These are phyloP conservation scores for Pluteus cervinus DNA, from an alignment of 768 basidiomycete species.

Conservation along the genomic window DNA sequence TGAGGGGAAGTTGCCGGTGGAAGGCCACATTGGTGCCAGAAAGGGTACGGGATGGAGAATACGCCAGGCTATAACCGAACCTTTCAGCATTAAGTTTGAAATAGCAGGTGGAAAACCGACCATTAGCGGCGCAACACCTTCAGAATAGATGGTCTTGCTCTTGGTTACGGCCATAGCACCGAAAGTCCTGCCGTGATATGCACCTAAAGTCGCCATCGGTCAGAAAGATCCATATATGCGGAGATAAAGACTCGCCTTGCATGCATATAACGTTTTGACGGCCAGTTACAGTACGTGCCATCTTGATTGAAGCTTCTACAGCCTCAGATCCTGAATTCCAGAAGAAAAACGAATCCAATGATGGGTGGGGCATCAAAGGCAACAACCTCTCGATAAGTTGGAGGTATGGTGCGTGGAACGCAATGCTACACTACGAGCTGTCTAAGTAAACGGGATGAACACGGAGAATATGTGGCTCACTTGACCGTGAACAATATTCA, in stretches of 20 bases:
- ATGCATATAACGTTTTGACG: constrained; percentile 86
- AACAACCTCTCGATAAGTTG: constrained; percentile 80
- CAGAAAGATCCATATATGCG: not conserved
- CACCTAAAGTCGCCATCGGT: constrained; percentile 32
- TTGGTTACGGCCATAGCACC: constrained; percentile 93
- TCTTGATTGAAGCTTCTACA: constrained; percentile 83
- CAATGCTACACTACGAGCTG: constrained; percentile 73
- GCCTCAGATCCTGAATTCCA: constrained; percentile 97
- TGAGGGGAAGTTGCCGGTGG: constrained; percentile 47
- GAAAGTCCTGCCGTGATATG: constrained; percentile 89
- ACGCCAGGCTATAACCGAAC: constrained; percentile 62
- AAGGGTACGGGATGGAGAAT: constrained; percentile 79
- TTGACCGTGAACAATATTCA: constrained; percentile 73
- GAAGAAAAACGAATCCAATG: constrained; percentile 94
- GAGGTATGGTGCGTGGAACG: constrained; percentile 81
- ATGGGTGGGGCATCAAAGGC: constrained; percentile 85
- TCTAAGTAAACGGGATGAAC: not conserved
- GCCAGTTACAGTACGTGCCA: constrained; percentile 73
- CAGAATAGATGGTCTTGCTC: constrained; percentile 88
- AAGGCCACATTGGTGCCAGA: constrained; percentile 81
- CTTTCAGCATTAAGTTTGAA: not conserved
- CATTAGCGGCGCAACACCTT: constrained; percentile 78
- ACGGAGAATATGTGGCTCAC: constrained; percentile 28
- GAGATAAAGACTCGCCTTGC: constrained; percentile 50
- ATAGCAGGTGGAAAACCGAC: constrained; percentile 30